phyloP scores from a whole-genome alignment of 2,329 filamentous ascomycete species.

The Xylaria sp. region DNA sequence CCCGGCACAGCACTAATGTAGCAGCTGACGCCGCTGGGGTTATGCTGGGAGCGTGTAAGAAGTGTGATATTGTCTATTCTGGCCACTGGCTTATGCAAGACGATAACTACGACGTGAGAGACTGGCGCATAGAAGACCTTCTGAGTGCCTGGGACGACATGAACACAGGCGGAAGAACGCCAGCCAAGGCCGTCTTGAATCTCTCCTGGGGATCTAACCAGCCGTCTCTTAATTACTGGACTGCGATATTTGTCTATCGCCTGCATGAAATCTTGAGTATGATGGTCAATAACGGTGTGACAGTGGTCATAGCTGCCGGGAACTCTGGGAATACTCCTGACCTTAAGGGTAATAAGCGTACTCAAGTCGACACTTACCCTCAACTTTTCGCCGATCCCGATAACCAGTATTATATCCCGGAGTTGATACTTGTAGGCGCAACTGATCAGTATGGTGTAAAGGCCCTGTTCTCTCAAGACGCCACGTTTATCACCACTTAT shows the following conservation, averaged over 20 bases:
- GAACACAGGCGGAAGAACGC: conserved; percentile 13
- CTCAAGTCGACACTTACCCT: conserved; percentile 18
- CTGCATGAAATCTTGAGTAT: conserved; percentile 20
- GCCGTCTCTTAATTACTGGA: conserved; percentile 19
- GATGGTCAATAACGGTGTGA: conserved; percentile 26
- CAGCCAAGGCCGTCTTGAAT: conserved; percentile 17
- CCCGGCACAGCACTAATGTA: conserved; percentile 2
- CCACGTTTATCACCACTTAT: conserved; percentile 6
- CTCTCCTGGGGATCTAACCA: conserved; percentile 20
- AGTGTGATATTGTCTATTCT: conserved; percentile 4
- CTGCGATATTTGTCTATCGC: conserved; percentile 6
- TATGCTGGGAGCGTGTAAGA: conserved; percentile 11
- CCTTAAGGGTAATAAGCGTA: not conserved
- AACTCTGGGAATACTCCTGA: conserved; percentile 8
- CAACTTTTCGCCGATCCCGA: conserved; percentile 9
- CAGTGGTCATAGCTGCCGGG: conserved; percentile 14
- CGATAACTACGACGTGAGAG: not conserved
- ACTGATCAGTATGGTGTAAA: conserved; percentile 6
- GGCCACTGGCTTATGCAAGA: not conserved
- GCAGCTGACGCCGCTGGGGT: not conserved
- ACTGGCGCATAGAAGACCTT: conserved; percentile 23
- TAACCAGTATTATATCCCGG: not conserved
- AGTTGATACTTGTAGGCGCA: conserved; percentile 9
- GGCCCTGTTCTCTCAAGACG: conserved; percentile 11
- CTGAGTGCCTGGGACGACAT: conserved; percentile 25